Percentiles rank a stretch among this genome's conserved stretches.
Conservation (phyloP, 2,329 filamentous ascomycete species). For the Aspergillus ustus region DNA sequence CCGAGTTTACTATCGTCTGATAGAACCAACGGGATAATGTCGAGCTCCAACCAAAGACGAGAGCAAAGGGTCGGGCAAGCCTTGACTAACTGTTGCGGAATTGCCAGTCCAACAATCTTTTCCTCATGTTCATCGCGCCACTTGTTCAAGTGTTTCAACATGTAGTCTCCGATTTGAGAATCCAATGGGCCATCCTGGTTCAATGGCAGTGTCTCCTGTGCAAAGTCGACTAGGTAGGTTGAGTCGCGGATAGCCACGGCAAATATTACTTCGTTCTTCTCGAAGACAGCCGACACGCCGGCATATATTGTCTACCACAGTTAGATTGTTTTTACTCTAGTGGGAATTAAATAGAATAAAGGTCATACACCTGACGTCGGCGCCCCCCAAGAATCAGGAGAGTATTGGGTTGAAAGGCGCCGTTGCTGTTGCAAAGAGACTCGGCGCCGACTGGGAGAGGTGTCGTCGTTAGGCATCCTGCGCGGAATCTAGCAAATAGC, state of each 20-base stretch:
- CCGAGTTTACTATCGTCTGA: constrained; percentile 35
- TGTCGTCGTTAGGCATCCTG: constrained; percentile 6
- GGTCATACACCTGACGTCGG: constrained; percentile 44
- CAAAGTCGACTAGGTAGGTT: constrained; percentile 75
- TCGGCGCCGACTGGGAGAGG: constrained; percentile 31
- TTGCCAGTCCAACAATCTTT: constrained; percentile 77
- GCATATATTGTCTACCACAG: constrained; percentile 47
- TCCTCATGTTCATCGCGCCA: constrained; percentile 70
- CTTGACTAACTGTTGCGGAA: constrained; percentile 64
- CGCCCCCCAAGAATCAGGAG: constrained; percentile 41
- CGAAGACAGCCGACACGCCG: constrained; percentile 42
- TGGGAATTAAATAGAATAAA: background rate
- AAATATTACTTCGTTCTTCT: constrained; percentile 58
- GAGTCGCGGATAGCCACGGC: constrained; percentile 74
- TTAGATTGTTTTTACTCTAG: background rate
- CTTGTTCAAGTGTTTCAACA: constrained; percentile 60
- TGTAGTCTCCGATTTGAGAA: constrained; percentile 61
- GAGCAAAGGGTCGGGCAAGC: constrained; percentile 70
- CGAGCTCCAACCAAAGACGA: constrained; percentile 74
- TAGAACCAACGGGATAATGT: constrained; percentile 74
- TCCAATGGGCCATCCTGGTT: constrained; percentile 43
- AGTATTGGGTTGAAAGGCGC: constrained; percentile 36
- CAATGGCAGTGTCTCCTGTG: constrained; percentile 62
- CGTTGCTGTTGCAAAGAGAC: constrained; percentile 40
- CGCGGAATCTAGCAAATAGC: background rate